phyloP scores from a whole-genome alignment of 345 rosid species.

The Aurinia saxatilis region DNA sequence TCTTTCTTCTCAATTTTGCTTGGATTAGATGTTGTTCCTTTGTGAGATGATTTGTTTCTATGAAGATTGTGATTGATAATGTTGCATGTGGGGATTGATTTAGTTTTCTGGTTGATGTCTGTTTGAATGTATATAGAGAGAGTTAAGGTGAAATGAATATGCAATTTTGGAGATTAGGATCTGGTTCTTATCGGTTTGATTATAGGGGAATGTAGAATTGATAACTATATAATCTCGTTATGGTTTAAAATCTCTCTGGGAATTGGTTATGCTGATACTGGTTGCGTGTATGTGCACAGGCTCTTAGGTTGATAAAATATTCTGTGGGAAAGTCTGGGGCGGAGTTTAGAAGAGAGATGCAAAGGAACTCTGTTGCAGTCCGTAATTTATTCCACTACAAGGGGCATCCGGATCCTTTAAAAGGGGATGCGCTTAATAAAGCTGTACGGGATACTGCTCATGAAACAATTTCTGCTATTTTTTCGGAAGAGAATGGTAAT shows the following conservation, averaged over 20 bases:
- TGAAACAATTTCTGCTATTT: conserved; percentile 73
- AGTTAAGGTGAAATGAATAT: not conserved
- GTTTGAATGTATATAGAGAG: conserved; percentile 6
- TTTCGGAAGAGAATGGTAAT: conserved; percentile 67
- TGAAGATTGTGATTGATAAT: conserved; percentile 1
- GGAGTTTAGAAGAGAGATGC: conserved; percentile 96
- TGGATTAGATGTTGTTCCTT: conserved; percentile 6
- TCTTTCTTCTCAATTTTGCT: not conserved
- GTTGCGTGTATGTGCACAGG: conserved; percentile 33
- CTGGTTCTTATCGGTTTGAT: too few relatives aligned
- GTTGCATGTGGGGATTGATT: conserved; percentile 12
- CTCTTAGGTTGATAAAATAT: conserved; percentile 82
- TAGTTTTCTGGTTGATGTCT: not conserved
- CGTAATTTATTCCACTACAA: conserved; percentile 83
- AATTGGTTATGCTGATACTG: conserved; percentile 16
- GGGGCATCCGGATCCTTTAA: conserved; percentile 79
- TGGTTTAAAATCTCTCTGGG: not conserved
- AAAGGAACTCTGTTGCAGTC: conserved; percentile 70
- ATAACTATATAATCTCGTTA: not conserved
- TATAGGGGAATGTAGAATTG: not conserved
- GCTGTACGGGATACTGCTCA: conserved; percentile 89
- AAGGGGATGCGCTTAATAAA: conserved; percentile 94
- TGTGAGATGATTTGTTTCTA: not conserved
- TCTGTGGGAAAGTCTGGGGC: conserved; percentile 79
- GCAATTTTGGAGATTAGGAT: not conserved